Evolutionary conservation across 352 stramenopile species (phyloP).

Genomic region (Pythium plurisporium): DNA sequence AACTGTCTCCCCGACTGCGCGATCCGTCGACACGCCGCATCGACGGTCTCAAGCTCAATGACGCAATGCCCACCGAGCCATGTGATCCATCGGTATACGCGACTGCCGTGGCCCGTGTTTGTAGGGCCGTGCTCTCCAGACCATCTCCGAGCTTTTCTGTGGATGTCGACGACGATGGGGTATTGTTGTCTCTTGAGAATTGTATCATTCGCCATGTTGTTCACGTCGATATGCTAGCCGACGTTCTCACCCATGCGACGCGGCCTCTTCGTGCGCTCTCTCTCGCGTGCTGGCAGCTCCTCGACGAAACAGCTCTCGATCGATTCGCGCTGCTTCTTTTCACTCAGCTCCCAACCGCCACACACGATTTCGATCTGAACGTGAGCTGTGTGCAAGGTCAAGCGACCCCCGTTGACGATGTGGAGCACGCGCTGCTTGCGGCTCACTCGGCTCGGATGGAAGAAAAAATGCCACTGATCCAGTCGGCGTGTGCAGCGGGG

Average conservation of each 20-base stretch:
- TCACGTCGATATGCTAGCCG: background rate
- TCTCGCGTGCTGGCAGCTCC: background rate
- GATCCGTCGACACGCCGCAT: background rate
- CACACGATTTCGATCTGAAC: background rate
- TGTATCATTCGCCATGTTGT: background rate
- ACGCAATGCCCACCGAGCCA: background rate
- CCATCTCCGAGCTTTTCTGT: background rate
- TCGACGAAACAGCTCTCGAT: background rate
- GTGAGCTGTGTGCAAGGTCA: background rate
- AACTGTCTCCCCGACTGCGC: background rate
- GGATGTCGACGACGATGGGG: background rate
- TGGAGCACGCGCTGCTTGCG: background rate
- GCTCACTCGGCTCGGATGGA: too few species aligned
- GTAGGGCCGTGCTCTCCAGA: background rate
- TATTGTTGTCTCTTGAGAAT: background rate
- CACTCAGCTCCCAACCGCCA: background rate
- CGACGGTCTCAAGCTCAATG: background rate
- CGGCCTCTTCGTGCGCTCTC: background rate
- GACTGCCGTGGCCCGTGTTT: background rate
- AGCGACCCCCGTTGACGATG: background rate
- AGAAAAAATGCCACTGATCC: too few species aligned
- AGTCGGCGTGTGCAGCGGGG: too few species aligned
- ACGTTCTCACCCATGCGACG: background rate
- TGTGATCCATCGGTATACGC: background rate
- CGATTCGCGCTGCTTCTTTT: background rate